Evolutionary conservation across 1,284 basidiomycete genomes (phyloP).

Genomic region (Malassezia slooffiae): DNA sequence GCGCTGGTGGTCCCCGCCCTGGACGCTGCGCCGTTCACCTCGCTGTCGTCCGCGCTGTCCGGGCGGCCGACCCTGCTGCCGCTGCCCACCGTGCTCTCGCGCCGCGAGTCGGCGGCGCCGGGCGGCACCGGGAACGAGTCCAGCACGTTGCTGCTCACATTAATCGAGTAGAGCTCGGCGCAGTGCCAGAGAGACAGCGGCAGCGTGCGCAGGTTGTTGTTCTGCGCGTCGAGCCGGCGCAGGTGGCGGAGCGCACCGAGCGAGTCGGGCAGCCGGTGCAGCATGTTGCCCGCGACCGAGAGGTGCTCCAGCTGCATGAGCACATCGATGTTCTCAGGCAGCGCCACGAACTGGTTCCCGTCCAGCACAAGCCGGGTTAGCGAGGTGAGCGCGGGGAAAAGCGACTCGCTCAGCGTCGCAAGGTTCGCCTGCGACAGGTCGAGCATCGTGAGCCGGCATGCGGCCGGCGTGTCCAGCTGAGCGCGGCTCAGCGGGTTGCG

Average conservation of each 20-base stretch:
- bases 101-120: neutral
- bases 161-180: constrained; percentile 61
- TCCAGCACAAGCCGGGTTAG: constrained; percentile 37
- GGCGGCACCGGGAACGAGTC: constrained; percentile 60
- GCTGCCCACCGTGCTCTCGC: neutral
- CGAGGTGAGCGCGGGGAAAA: constrained; percentile 31
- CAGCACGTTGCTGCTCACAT: constrained; percentile 79
- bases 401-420: constrained; percentile 62
- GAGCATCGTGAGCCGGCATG: constrained; percentile 64
- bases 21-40: too few species aligned
- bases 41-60: constrained; percentile 28
- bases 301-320: constrained; percentile 63
- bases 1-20: neutral
- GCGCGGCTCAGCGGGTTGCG: constrained; percentile 41
- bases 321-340: constrained; percentile 70
- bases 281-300: constrained; percentile 78
- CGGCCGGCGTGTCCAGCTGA: constrained; percentile 42
- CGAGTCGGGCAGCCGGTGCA: constrained; percentile 64
- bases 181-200: constrained; percentile 77
- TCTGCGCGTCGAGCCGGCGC: constrained; percentile 72
- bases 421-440: constrained; percentile 86
- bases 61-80: constrained; percentile 8
- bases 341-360: constrained; percentile 62
- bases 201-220: constrained; percentile 74
- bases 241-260: constrained; percentile 70